These are phyloP conservation scores for Fragosphaeria purpurea DNA, from an alignment of 2,329 filamentous ascomycete species.

Conservation along the genomic window DNA sequence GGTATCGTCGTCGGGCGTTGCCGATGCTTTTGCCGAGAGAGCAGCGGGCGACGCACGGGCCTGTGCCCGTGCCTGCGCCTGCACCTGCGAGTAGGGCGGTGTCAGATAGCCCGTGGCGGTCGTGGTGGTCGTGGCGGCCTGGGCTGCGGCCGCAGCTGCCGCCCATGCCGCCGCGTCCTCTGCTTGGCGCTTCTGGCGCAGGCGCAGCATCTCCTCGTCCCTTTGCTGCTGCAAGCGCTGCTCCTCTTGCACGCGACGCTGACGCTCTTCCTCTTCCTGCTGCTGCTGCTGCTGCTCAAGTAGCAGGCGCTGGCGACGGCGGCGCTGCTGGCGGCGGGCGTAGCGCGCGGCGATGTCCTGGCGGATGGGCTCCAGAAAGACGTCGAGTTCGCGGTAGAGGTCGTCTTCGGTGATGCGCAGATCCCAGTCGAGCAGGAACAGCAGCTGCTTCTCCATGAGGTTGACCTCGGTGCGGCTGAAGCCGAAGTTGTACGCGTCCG, in stretches of 20 bases:
- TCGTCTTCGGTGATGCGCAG: slow-evolving; percentile 76
- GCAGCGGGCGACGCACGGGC: background rate
- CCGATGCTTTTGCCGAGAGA: background rate
- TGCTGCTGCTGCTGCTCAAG: slow-evolving; percentile 34
- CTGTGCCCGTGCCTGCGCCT: background rate
- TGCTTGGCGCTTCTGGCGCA: slow-evolving; percentile 23
- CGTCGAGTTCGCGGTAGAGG: slow-evolving; percentile 76
- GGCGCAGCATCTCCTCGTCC: slow-evolving; percentile 13
- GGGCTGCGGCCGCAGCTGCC: slow-evolving; percentile 15
- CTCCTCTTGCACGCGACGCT: slow-evolving; percentile 17
- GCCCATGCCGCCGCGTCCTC: slow-evolving; percentile 16
- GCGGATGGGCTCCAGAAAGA: slow-evolving; percentile 80
- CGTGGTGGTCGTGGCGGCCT: slow-evolving; percentile 14
- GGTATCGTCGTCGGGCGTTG: slow-evolving; percentile 19
- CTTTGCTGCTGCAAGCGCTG: background rate
- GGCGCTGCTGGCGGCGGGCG: slow-evolving; percentile 38
- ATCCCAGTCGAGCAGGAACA: slow-evolving; percentile 92
- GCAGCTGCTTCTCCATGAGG: slow-evolving; percentile 97
- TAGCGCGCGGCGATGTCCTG: slow-evolving; percentile 42
- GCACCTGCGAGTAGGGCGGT: slow-evolving; percentile 32
- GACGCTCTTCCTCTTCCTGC: slow-evolving; percentile 18
- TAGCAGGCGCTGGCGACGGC: slow-evolving; percentile 11
- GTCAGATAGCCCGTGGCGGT: slow-evolving; percentile 28
- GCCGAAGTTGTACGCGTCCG: slow-evolving; percentile 58
- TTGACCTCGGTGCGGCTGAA: slow-evolving; percentile 96